A percentile compares a stretch with the other conserved stretches of the same genome.
Evolutionary conservation across 2,329 filamentous ascomycete genomes (phyloP).

Genomic region (Penicillium sp.): DNA sequence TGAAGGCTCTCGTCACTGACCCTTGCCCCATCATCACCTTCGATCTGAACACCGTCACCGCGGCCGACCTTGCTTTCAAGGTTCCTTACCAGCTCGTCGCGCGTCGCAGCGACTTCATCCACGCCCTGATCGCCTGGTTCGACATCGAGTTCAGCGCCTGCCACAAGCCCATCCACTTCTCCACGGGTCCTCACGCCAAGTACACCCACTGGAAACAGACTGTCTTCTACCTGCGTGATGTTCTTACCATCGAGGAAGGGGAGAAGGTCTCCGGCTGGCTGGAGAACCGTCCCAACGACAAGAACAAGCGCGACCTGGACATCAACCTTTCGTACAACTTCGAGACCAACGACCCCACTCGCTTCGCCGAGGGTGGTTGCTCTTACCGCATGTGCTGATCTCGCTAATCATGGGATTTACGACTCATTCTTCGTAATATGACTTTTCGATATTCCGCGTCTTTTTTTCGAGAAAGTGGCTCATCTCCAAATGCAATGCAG

Average conservation of each 20-base stretch:
- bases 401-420: conserved; percentile 11
- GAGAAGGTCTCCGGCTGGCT: conserved; percentile 75
- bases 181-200: conserved; percentile 94
- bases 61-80: conserved; percentile 79
- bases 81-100: conserved; percentile 72
- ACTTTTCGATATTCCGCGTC: conserved; percentile 15
- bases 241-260: conserved; percentile 84
- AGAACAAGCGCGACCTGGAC: conserved; percentile 93
- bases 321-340: conserved; percentile 83
- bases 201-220: conserved; percentile 99
- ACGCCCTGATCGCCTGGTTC: conserved; percentile 97
- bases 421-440: conserved; percentile 16
- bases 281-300: conserved; percentile 81
- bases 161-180: conserved; percentile 97
- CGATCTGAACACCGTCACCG: conserved; percentile 87
- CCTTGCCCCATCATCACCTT: conserved; percentile 80
- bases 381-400: conserved; percentile 67
- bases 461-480: conserved; percentile 20
- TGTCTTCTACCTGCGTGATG: conserved; percentile 93
- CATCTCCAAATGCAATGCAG: conserved; percentile 24
- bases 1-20: conserved; percentile 95
- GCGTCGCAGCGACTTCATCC: conserved; percentile 89
- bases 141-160: conserved; percentile 98
- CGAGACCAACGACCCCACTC: conserved; percentile 69
- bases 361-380: conserved; percentile 67